A percentile compares a stretch with the other conserved stretches of the same genome.
Evolutionary conservation across 768 basidiomycete genomes (phyloP).

Genomic region (Lentinula edodes): DNA sequence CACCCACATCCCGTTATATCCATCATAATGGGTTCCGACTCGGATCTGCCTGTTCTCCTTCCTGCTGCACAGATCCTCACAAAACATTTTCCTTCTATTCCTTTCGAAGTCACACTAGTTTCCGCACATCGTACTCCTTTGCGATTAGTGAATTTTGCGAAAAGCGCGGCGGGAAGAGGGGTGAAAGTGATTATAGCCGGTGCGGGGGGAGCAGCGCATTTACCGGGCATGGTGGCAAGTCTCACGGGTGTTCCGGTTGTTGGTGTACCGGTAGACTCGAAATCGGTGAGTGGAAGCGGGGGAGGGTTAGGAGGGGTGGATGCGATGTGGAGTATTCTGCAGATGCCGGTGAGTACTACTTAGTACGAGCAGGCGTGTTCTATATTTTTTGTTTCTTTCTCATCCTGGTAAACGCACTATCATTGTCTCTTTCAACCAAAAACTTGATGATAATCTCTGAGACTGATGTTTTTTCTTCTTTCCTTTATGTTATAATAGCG

Average conservation of each 20-base stretch:
- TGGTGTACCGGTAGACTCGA: constrained; percentile 81
- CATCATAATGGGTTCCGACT: constrained; percentile 98
- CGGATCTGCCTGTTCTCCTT: constrained; percentile 91
- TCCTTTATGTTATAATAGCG: constrained; percentile 43
- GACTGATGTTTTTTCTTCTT: background rate
- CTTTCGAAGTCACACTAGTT: constrained; percentile 93
- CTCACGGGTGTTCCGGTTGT: constrained; percentile 91
- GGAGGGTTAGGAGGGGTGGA: constrained; percentile 93
- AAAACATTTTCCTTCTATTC: constrained; percentile 55
- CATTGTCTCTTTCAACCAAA: no score
- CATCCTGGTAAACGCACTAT: no score
- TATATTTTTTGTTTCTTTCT: background rate
- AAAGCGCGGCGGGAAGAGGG: constrained; percentile 62
- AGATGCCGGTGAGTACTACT: constrained; percentile 80
- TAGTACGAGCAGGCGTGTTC: constrained; percentile 9
- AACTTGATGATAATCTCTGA: no score
- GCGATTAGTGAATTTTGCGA: constrained; percentile 76
- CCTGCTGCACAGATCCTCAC: constrained; percentile 84
- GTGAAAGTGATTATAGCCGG: constrained; percentile 83
- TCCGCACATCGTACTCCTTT: constrained; percentile 95
- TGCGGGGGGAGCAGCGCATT: constrained; percentile 96
- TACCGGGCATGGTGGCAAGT: constrained; percentile 97
- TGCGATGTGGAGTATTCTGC: constrained; percentile 95
- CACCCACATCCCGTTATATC: constrained; percentile 75
- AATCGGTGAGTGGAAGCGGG: constrained; percentile 38